Evolutionary conservation across 108 stramenopile genomes (phyloP), one percentile per base, ranked within the genome.

Genomic region (Chaetoceros tenuissimus): DNA sequence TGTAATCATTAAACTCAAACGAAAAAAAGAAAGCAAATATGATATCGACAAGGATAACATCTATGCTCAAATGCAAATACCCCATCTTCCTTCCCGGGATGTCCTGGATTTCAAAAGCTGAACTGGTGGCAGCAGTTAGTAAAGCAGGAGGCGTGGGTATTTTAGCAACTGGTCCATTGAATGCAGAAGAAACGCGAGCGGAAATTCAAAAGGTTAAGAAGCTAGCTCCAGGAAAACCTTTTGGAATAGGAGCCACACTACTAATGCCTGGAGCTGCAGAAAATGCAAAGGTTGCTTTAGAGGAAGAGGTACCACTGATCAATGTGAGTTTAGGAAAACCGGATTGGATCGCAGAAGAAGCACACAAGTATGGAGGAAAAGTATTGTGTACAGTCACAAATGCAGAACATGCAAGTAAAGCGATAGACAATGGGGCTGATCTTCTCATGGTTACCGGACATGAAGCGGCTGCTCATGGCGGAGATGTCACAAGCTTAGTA

Each of bases 391-490:
- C 92, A 21, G 85, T 94, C 2, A 87, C 85, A 18, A 87, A 84
- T 60, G 69, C 68, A 8, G 75, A 84, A 34, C 92, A 94, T 57
- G 92, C 92, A 3, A 43, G 63, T 28, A 68, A 69, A 1, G 92
- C 87, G 2, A 18, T 68, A 3, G 74, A 85, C 19, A 57, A 78
- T 1, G 88, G 88, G 3, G 88, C 88, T 18, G 88, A 94, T 76
- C 88, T 88, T 0, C 56, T 94, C 29, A 79, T 94, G 80, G 77
- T 81, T 1, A 94, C 92, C 1, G 92, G 92, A 1, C 87, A 94
- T 53, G 92, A 94, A 64, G 92, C 92, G n/a, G 92, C 92, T 0
- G 92, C 92, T 13, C 92, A 94, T 60, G 92, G 92, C 5, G 88
- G 92, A 16, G 86, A 90, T 63, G 88, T 90, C 3, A 85, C 87